Conservation (phyloP, 2,329 filamentous ascomycete genomes). For the Aspergillus transmontanensis region DNA sequence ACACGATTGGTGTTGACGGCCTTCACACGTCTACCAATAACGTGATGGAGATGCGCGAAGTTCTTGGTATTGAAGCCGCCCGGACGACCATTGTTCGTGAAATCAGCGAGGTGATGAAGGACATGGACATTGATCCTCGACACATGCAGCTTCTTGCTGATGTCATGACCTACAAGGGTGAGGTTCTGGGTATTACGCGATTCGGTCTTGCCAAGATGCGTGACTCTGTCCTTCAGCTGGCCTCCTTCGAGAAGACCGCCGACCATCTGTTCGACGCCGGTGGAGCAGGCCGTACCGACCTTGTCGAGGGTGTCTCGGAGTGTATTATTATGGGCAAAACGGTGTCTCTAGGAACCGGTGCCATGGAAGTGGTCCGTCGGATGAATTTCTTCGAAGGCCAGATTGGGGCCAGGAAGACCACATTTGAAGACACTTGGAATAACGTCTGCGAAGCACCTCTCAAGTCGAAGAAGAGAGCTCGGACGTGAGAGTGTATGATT, state of each 20-base stretch:
- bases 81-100: conserved; percentile 85
- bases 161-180: conserved; percentile 98
- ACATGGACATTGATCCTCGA: conserved; percentile 94
- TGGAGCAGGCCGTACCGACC: conserved; percentile 85
- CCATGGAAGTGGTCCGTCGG: conserved; percentile 82
- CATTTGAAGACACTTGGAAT: conserved; percentile 68
- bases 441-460: conserved; percentile 15
- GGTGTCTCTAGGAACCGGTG: conserved; percentile 86
- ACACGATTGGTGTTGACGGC: conserved; percentile 85
- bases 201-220: conserved; percentile 97
- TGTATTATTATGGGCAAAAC: conserved; percentile 99
- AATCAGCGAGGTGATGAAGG: conserved; percentile 85
- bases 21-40: conserved; percentile 76
- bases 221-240: conserved; percentile 89
- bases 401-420: conserved; percentile 58
- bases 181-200: conserved; percentile 92
- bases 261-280: conserved; percentile 97
- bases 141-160: conserved; percentile 98
- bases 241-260: conserved; percentile 96
- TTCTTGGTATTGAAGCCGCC: conserved; percentile 94
- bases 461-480: conserved; percentile 14
- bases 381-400: conserved; percentile 67
- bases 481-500: conserved; percentile 4
- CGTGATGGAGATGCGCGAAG: conserved; percentile 83
- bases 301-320: conserved; percentile 90